Conservation (phyloP, 2,329 filamentous ascomycete species). For the Cryphonectria radicalis region DNA sequence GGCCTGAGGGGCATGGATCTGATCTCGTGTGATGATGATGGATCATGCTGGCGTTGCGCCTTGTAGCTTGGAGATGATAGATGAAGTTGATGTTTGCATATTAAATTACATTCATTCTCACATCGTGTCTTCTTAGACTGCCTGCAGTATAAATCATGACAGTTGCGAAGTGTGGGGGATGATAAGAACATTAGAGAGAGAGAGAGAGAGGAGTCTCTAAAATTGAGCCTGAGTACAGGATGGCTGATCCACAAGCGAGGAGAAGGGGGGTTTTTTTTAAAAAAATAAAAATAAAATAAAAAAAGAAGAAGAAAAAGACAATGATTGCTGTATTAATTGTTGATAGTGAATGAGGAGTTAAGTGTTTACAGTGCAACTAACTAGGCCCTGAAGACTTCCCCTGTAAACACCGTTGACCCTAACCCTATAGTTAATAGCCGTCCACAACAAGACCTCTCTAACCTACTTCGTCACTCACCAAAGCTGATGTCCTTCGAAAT, state of each 20-base stretch:
- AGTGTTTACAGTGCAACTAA: too few species aligned
- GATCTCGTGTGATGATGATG: not conserved
- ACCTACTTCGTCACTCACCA: not conserved
- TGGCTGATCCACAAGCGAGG: too few species aligned
- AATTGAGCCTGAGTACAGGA: not conserved
- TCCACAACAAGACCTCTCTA: not conserved
- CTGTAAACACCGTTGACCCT: not conserved
- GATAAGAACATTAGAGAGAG: not conserved
- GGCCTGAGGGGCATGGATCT: conserved; percentile 14
- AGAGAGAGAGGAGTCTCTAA: not conserved
- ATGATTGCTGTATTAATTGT: not conserved
- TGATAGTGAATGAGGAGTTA: not conserved
- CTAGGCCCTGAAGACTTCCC: not conserved
- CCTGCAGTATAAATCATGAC: too few species aligned
- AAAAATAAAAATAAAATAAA: too few species aligned
- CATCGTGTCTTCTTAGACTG: too few species aligned
- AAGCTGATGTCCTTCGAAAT: not conserved
- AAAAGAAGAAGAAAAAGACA: too few species aligned
- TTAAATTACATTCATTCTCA: too few species aligned
- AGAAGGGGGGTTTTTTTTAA: too few species aligned
- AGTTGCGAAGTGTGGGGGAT: not conserved
- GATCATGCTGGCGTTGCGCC: not conserved
- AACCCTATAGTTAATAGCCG: not conserved
- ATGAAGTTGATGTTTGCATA: not conserved
- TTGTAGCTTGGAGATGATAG: not conserved